Percentiles rank a stretch among this genome's conserved stretches.
These are phyloP conservation scores for Schizophyllum commune DNA, from an alignment of 1,284 basidiomycete species.

Conservation along the genomic window DNA sequence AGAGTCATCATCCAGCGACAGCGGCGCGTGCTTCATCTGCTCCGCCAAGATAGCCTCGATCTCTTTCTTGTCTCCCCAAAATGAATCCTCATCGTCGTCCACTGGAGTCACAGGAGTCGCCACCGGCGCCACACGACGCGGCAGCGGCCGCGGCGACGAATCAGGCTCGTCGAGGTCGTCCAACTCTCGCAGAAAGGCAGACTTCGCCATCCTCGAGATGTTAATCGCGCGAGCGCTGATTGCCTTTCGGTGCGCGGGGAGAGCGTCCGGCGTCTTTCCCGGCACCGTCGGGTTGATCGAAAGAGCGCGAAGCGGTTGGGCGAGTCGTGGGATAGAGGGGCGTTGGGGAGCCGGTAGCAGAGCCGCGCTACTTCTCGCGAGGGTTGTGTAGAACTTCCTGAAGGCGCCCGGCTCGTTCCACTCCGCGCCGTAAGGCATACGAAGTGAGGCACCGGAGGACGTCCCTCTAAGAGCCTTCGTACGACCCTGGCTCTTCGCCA, in stretches of 20 bases:
- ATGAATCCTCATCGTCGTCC: neutral
- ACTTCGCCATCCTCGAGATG: neutral
- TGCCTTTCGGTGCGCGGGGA: neutral
- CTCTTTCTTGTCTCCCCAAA: neutral
- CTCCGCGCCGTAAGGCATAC: neutral
- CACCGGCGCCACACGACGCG: neutral
- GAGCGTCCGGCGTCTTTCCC: neutral
- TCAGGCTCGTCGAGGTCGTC: neutral
- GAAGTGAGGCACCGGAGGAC: neutral
- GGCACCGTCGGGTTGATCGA: neutral
- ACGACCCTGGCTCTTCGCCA: neutral
- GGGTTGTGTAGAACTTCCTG: neutral
- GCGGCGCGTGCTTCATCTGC: neutral
- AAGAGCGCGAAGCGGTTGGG: neutral
- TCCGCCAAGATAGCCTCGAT: neutral
- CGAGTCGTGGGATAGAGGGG: neutral
- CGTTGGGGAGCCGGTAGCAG: neutral
- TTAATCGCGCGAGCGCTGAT: neutral
- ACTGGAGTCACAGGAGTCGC: too few relatives aligned
- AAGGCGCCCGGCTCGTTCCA: neutral
- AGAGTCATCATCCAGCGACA: neutral
- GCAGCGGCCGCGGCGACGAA: neutral
- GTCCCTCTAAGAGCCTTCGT: neutral
- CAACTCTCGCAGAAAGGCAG: neutral
- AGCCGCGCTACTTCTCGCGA: neutral